Conservation (phyloP, 305 asterid species). For the Salvia sclarea region DNA sequence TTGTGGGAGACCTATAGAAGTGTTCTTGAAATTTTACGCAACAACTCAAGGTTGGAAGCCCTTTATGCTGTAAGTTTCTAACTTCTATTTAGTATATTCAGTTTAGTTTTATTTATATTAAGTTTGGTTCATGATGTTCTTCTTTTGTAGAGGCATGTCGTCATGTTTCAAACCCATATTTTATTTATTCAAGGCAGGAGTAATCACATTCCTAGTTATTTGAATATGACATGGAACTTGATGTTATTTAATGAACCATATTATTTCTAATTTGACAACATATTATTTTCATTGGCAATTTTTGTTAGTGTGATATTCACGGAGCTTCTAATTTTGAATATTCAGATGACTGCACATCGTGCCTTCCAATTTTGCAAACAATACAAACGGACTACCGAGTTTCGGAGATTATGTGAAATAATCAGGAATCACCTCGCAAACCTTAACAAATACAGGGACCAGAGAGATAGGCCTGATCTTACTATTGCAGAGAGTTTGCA, state of each 20-base stretch:
- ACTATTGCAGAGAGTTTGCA: conserved; percentile 92
- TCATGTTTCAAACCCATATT: background rate
- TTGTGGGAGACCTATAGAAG: conserved; percentile 99
- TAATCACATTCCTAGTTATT: background rate
- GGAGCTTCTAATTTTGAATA: conserved; percentile 13
- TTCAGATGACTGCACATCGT: conserved; percentile 93
- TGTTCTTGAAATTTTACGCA: conserved; percentile 80
- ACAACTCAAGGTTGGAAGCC: conserved; percentile 89
- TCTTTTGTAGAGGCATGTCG: background rate
- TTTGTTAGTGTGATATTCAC: conserved; percentile 6
- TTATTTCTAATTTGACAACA: background rate
- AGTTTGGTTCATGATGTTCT: background rate
- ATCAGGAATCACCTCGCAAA: conserved; percentile 92
- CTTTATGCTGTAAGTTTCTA: conserved; percentile 72
- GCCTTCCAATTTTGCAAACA: conserved; percentile 99
- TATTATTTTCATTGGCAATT: background rate
- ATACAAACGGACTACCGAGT: conserved; percentile 91
- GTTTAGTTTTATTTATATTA: background rate
- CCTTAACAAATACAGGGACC: conserved; percentile 93
- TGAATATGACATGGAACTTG: background rate
- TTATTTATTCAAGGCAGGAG: background rate
- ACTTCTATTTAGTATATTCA: background rate
- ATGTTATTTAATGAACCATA: background rate
- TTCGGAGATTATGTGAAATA: conserved; percentile 90
- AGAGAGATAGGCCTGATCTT: conserved; percentile 95